Base-by-base conservation (phyloP, 2,329 filamentous ascomycete species). In the Tolypocladium cylindrosporum region DNA sequence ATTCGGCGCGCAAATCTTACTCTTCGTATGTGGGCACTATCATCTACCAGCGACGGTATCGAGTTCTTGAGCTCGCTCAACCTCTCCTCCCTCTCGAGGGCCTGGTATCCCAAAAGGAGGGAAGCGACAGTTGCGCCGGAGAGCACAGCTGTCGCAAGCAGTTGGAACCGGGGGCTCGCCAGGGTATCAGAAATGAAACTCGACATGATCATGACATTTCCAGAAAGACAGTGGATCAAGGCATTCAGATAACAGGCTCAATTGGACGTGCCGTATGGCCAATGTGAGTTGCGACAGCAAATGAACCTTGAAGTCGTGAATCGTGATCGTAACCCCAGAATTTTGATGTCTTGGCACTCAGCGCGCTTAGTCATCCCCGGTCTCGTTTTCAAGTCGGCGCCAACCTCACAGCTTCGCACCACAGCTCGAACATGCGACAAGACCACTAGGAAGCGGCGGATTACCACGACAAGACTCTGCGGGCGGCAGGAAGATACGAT, bases 71-170 rank as follows among this genome's bases (percentile, higher is more conserved):
- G 73, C 58, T 80, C 73, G 45, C 77, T 74, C 6, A 87, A 68
- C 39, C 79, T 77, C 63, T 80, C 78, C 60, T 80, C 75, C 37
- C 81, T 71, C 60, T 80, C 77, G n/a, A 86, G 70, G 43, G 77
- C 77, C 69, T 88, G 85, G 64, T 84, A 86, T 24, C 82, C 81
- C 16, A 88, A 71, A 39, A 88, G 77, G 9, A 83, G 74, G n/a
- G 77, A 77, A 2, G 84, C 84, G 34, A 82, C 84, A 0, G 84
- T 75, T 10, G 79, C 80, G 21, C 84, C 85, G 0, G 84, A 87
- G 16, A 83, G 73, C 27, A 90, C 76, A 2, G 90, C 90, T 0
- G 89, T 91, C 3, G 86, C 82, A 21, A 85, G 81, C 41, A 94
- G 76, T 69, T 91, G 89, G 48, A 80, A 68, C 34, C 76, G 77